Base-by-base conservation (phyloP, 2,329 filamentous ascomycete species). In the Sclerotinia sclerotiorum region DNA sequence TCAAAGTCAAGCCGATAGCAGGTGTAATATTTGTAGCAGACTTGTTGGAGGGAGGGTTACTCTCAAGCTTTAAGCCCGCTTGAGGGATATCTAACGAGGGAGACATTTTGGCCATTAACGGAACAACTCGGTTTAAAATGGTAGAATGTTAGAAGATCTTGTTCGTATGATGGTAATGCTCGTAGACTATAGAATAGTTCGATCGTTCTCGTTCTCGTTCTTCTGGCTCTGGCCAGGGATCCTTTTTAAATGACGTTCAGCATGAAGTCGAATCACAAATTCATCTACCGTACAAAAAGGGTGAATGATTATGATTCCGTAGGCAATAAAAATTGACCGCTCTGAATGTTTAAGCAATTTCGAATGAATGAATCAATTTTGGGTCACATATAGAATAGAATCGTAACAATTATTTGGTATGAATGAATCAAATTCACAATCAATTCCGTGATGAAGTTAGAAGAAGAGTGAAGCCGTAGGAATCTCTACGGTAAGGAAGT, bases 1-100 rank as follows among this genome's bases (percentile, higher is more conserved):
- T 83, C 70, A 90, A 78, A n/a, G 81, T 83, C 68, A 90, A 79
- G 71, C 85, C 82, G 75, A 89, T 67, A 63, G 65, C 65, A 54
- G 65, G 48, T 32, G 56, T 46, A 8, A 46, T 10, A 62, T 60
- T 61, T 44, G 46, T 32, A 6, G 56, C 65, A 13, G 46, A 62
- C 56, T 67, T 67, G 65, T 49, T 55, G 32, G 65, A 67, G 58
- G 54, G 65, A 27, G 17, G 56, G 11, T 67, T 48, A 27, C 48
- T 67, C 46, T 67, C 56, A 57, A 67, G 48, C 48, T 44, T 63
- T 56, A 67, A 67, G 65, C 65, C 65, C 56, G 48, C 46, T 42
- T 27, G 58, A 48, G 65, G 48, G 21, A 67, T 67, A 63, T 67
- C 56, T 48, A 67, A 54, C 24, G 65, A 67, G 35, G 56, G 56